These are phyloP conservation scores for Colletotrichum trifolii DNA, from an alignment of 2,329 filamentous ascomycete species.

Conservation along the genomic window DNA sequence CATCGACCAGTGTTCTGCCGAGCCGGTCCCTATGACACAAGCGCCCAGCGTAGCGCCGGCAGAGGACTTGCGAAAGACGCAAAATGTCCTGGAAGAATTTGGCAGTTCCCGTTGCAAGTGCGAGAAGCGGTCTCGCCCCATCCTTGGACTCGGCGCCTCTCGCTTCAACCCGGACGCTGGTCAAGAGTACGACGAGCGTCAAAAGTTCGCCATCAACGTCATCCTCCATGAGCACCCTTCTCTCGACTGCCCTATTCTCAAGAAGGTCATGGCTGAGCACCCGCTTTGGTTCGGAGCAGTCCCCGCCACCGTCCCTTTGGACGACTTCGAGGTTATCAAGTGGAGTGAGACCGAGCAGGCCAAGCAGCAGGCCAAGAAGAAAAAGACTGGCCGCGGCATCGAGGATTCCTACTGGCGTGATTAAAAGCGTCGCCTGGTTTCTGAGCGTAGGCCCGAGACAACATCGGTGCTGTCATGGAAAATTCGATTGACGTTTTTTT, in stretches of 20 bases:
- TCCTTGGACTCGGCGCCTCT: slow-evolving; percentile 15
- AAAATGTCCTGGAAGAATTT: no score
- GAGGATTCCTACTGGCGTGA: no score
- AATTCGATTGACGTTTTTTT: no score
- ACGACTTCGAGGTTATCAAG: slow-evolving; percentile 3
- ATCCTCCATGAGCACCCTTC: slow-evolving; percentile 15
- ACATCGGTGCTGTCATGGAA: no score
- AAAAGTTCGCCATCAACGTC: slow-evolving; percentile 25
- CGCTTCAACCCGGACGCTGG: background rate
- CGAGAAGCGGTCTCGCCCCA: slow-evolving; percentile 11
- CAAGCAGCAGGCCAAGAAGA: background rate
- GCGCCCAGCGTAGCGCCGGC: no score
- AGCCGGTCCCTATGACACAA: no score
- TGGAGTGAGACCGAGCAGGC: background rate
- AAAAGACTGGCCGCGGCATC: background rate
- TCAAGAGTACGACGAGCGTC: background rate
- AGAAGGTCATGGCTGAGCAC: background rate
- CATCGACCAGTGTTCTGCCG: no score
- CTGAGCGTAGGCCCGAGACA: no score
- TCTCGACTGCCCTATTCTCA: slow-evolving; percentile 24
- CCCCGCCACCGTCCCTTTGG: slow-evolving; percentile 8
- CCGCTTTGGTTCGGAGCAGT: slow-evolving; percentile 25
- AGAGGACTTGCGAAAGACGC: no score
- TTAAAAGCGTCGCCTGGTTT: no score
- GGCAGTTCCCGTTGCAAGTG: slow-evolving; percentile 3